Base-by-base conservation (phyloP, 208 protist species). In the Eutreptiella sp. region DNA sequence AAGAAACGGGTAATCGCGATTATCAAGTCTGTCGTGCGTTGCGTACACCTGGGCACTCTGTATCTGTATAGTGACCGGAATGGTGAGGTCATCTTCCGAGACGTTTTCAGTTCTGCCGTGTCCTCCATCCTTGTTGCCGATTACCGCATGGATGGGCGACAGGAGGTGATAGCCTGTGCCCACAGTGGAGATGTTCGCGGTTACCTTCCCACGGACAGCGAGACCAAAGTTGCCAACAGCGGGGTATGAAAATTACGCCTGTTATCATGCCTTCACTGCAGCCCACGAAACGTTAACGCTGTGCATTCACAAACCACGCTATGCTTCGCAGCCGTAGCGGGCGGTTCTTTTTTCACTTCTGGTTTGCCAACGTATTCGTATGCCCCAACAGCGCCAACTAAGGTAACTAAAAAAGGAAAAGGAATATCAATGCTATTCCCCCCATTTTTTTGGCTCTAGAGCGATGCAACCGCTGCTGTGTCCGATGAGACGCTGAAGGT, bases 151-250 rank as follows among this genome's bases (percentile, higher is more conserved):
- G 86, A 89, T 53, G 88, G 88, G 14, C 39, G 68, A 11, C 43
- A 60, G 24, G 63, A 92, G 65, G 77, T 92, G 11, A 42, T 96
- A 1, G 63, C 85, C 27, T 89, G 79, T 70, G 84, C 87, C 1
- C 65, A 76, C 3, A 83, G 90, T 36, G 90, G 90, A 29, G 77
- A 75, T 2, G 77, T 94, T 42, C 82, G 85, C 11, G 90, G 90
- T 2, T 70, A 92, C 59, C 24, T 71, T 34, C 63, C 74, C 24
- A 9, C 28, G 9, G 66, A 75, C 14, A 43, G 28, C 19, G 21
- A 63, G 33, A 38, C 28, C 41, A 27, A 71, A 59, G 54, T 4
- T 23, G 19, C 16, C 14, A 27, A 21, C 11, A 24, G 70, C 75
- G 41, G 66, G 71, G 0, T 71, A 64, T n/a, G 81, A 80, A 41